These are phyloP conservation scores for Cercospora sesami DNA, from an alignment of 2,329 filamentous ascomycete species.

Conservation along the genomic window DNA sequence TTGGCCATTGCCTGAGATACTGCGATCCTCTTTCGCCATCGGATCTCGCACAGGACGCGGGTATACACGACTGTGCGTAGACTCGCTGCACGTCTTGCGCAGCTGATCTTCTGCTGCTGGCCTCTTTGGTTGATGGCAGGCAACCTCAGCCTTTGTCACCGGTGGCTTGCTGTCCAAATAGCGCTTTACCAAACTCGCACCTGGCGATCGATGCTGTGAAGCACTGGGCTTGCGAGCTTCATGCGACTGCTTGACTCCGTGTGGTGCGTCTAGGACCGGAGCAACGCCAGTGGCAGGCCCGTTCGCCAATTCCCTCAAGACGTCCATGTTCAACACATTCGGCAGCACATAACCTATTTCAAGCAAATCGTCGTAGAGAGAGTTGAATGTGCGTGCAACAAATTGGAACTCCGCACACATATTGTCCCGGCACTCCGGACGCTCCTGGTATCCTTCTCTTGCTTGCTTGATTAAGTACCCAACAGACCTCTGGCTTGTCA, in stretches of 20 bases:
- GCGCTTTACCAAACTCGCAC: not conserved
- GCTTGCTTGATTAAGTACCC: not conserved
- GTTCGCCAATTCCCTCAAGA: not conserved
- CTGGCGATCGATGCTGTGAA: not conserved
- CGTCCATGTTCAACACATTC: not conserved
- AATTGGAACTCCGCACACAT: not conserved
- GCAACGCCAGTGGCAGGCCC: not conserved
- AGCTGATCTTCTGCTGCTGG: not conserved
- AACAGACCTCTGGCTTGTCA: not conserved
- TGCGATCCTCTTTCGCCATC: not conserved
- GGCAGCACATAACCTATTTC: not conserved
- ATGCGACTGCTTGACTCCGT: not conserved
- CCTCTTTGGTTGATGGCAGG: not conserved
- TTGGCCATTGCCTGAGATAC: too few species aligned
- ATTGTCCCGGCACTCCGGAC: not conserved
- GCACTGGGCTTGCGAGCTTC: not conserved
- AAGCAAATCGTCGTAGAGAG: not conserved
- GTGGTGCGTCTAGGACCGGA: not conserved
- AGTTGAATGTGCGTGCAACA: not conserved
- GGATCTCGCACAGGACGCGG: not conserved
- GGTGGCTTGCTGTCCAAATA: not conserved
- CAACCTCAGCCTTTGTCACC: not conserved
- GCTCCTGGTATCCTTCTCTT: not conserved
- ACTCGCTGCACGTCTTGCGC: not conserved
- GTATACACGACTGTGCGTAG: not conserved